Evolutionary conservation across 768 basidiomycete genomes (phyloP).

Genomic region (Leccinum rimulosum): DNA sequence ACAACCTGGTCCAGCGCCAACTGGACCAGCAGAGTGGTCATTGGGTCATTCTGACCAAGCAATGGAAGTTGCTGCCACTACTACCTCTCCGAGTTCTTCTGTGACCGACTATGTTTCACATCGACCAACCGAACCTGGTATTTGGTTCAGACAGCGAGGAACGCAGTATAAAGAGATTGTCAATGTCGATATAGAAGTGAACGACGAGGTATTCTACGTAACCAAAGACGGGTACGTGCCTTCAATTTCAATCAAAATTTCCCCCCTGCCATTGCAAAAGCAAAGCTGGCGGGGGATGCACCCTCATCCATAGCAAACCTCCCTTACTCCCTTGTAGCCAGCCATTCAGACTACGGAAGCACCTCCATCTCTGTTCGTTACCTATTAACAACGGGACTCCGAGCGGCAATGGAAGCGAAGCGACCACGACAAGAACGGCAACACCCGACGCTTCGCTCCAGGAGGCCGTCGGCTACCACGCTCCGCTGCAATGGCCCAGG

Average conservation of each 20-base stretch:
- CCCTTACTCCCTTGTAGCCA: background rate
- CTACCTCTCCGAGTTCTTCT: background rate
- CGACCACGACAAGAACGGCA: background rate
- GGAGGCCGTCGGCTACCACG: conserved; percentile 16
- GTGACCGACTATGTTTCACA: conserved; percentile 12
- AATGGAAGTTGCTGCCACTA: background rate
- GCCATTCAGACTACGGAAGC: conserved; percentile 16
- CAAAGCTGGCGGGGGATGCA: background rate
- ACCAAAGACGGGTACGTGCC: conserved; percentile 17
- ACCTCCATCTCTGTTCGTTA: conserved; percentile 24
- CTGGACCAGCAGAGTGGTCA: conserved; percentile 1
- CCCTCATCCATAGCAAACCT: background rate
- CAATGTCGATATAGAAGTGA: conserved; percentile 22
- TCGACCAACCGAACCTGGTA: conserved; percentile 19
- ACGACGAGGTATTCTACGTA: conserved; percentile 21
- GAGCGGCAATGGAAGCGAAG: background rate
- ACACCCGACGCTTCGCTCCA: background rate
- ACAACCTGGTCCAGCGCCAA: background rate
- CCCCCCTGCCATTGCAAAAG: background rate
- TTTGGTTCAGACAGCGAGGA: conserved; percentile 28
- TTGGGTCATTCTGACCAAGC: background rate
- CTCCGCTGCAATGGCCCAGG: conserved; percentile 38
- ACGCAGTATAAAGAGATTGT: conserved; percentile 18
- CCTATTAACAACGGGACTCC: background rate
- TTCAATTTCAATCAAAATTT: background rate